Conservation (phyloP, 345 rosid species). For the Dipteronia sinensis region DNA sequence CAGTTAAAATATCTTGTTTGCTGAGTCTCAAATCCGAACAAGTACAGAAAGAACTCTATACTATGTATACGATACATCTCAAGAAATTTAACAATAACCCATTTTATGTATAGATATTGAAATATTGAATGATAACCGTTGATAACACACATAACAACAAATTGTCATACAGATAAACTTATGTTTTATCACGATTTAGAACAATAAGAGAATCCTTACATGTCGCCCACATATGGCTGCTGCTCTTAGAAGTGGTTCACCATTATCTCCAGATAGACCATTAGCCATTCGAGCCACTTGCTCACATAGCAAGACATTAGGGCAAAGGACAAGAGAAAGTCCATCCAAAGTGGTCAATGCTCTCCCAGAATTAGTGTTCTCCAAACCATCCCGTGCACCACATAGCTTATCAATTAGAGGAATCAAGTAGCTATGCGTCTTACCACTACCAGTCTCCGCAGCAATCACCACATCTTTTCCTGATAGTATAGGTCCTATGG, state of each 20-base stretch:
- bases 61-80: neutral
- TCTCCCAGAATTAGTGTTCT: constrained; percentile 13
- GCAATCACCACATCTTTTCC: constrained; percentile 92
- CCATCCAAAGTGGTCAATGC: constrained; percentile 20
- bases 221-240: constrained; percentile 76
- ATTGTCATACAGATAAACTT: neutral
- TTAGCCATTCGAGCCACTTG: constrained; percentile 92
- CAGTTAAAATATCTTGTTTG: constrained; percentile 23
- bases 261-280: constrained; percentile 61
- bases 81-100: neutral
- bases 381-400: constrained; percentile 20
- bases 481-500: constrained; percentile 64
- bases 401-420: constrained; percentile 69
- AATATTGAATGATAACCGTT: neutral
- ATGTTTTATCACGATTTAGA: neutral
- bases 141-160: neutral
- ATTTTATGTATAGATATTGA: neutral
- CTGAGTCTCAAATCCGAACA: constrained; percentile 23
- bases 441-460: constrained; percentile 97
- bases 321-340: constrained; percentile 78
- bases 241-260: constrained; percentile 63
- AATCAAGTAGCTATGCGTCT: constrained; percentile 79
- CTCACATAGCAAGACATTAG: constrained; percentile 85
- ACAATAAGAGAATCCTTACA: constrained; percentile 40
- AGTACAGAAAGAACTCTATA: neutral